Evolutionary conservation across 139 green algal genomes (phyloP).

Genomic region (Chlamydomonas sp.): DNA sequence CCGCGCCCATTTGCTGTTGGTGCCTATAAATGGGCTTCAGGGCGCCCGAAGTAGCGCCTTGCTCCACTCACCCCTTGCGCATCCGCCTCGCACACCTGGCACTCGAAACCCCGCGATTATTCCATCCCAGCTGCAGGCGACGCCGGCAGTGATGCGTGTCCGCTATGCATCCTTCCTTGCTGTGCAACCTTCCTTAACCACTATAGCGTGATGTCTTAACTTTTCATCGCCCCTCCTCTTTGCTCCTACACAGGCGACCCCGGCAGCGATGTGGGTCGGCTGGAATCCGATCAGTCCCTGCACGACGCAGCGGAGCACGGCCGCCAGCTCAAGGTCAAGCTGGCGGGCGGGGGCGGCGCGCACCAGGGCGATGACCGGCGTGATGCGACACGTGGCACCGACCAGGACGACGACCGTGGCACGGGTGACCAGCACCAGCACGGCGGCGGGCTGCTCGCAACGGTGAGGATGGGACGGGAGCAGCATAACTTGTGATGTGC

Average conservation of each 20-base stretch:
- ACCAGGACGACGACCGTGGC: no score
- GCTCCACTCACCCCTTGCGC: neutral
- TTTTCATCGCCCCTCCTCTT: no score
- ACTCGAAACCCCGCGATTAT: no score
- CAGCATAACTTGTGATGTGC: no score
- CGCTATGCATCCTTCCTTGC: no score
- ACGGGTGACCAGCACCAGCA: neutral
- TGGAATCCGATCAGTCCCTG: slow-evolving; percentile 15
- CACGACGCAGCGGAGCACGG: neutral
- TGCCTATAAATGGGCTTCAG: no score
- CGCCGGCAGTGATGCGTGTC: neutral
- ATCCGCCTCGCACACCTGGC: neutral
- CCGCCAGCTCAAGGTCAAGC: neutral
- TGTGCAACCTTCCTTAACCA: no score
- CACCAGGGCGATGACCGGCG: neutral
- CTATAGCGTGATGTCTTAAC: no score
- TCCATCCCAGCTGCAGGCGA: neutral
- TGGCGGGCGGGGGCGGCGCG: neutral
- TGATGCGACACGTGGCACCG: no score
- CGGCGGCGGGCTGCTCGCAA: neutral
- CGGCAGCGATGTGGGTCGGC: slow-evolving; percentile 11
- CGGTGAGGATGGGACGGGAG: neutral
- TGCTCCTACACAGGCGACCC: no score
- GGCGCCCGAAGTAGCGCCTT: neutral
- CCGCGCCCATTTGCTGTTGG: no score